These are phyloP conservation scores for Leersia perrieri DNA, from an alignment of 176 grass and related monocot species.

Conservation along the genomic window DNA sequence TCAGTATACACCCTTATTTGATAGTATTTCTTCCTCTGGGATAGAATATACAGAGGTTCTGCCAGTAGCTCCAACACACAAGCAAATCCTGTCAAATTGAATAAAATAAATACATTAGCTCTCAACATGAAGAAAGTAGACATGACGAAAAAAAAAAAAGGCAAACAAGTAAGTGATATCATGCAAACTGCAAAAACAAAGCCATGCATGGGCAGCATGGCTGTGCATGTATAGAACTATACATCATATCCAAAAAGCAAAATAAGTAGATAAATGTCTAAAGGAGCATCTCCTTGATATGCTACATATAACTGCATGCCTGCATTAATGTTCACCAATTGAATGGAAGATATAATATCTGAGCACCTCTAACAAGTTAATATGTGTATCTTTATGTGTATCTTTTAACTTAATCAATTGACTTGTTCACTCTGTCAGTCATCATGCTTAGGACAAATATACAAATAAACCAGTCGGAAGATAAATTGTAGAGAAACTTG, in stretches of 20 bases:
- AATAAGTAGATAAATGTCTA: neutral
- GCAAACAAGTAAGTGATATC: neutral
- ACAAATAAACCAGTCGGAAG: neutral
- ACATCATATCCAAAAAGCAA: neutral
- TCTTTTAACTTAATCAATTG: slow-evolving; percentile 1
- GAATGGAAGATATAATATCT: neutral
- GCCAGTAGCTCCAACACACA: slow-evolving; percentile 93
- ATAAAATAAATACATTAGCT: slow-evolving; percentile 21
- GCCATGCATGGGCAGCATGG: neutral
- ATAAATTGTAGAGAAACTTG: slow-evolving; percentile 7
- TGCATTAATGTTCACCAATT: slow-evolving; percentile 17
- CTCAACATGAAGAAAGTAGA: slow-evolving; percentile 13
- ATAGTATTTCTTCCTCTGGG: slow-evolving; percentile 85
- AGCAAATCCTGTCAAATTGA: slow-evolving; percentile 77
- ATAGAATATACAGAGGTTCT: slow-evolving; percentile 93
- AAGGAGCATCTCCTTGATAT: neutral
- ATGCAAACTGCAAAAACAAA: neutral
- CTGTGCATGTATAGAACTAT: slow-evolving; percentile 6
- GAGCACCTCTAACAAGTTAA: slow-evolving; percentile 8
- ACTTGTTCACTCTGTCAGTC: neutral
- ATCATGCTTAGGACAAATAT: neutral
- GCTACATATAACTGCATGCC: neutral
- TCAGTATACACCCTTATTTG: slow-evolving; percentile 77
- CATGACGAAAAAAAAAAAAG: neutral
- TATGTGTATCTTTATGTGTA: neutral